Evolutionary conservation across 306 rosid species (phyloP), one percentile per base, ranked within the genome.

Genomic region (Cicer yamashitae): DNA sequence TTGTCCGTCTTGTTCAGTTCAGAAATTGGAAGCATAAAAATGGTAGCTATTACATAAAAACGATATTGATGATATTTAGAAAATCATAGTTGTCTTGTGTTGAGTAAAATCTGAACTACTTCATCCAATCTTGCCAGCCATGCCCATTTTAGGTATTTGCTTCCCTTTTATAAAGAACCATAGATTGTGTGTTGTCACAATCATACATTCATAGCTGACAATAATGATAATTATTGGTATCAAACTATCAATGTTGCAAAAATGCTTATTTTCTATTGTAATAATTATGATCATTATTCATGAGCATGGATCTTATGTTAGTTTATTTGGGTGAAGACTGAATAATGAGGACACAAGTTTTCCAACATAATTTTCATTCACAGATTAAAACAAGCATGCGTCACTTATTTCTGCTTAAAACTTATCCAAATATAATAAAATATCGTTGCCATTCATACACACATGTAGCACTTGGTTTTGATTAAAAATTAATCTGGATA

Each of bases 291-390:
- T 30, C 3, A 30, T 30, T 30, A 30, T 30, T 59, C 22, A 17
- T 66, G 67, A 57, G 46, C 10, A 70, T 70, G 68, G 34, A 58
- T 30, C 37, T 30, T 30, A 30, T 75, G 53, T 58, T 45, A 73
- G 59, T 76, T 79, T 60, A 71, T 76, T 59, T 40, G 63, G 34
- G 73, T 51, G 57, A 60, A 48, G 38, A 59, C 30, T 54, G 78
- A 45, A 37, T 62, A 74, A n/a, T 34, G 71, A 22, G 59, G n/a
- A 53, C 37, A 60, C 34, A 15, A 54, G 39, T 13, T 70, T 70
- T 75, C 62, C 61, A 8, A 64, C 45, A 39, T 7, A 60, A 34
- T 60, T 30, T 57, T 57, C 40, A 5, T 56, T 22, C 39, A 22
- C 63, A 10, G 3, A 14, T 12, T 22, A 57, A 56, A 22, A 22